Evolutionary conservation across 1,284 basidiomycete species (phyloP), one percentile per base, ranked within the genome.

Genomic region (Paramarasmius palmivorus): DNA sequence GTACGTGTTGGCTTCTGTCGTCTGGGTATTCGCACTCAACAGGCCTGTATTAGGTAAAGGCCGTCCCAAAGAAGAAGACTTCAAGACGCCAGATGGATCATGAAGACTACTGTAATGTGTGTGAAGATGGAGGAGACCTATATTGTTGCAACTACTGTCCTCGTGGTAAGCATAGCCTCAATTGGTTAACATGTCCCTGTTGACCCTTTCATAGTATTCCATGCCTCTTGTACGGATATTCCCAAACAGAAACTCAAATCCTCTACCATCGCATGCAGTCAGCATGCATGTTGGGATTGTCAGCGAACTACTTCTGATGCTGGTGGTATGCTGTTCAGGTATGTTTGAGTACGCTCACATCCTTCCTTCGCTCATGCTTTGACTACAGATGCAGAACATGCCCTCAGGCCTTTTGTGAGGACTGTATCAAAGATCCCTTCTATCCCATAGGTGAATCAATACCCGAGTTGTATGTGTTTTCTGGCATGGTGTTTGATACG

Each of bases 111-210:
- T 86, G 83, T 61, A 73, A 79, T 38, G 67, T 73, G 52, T 86
- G 83, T 63, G 71, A 78, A 39, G 84, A 86, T 51, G 82, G 83
- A 1, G 83, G 83, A 0, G 73, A 81, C 47, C 59, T 86, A 4
- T 65, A 76, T 36, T 53, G 76, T 7, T 86, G 84, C 58, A 48
- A 51, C 19, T 52, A 57, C 25, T 84, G 83, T 63, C 82, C 82
- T 39, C 71, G 83, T 69, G 81, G 82, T 82, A 54, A 23, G 67
- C 53, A 29, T 39, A 17, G 32, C 29, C n/a, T 15, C 23, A 22
- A 17, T 14, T 51, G 52, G 7, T 23, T 15, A 19, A 19, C 48
- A 29, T 32, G 42, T 20, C 25, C 42, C 2, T 23, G 34, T 15
- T 15, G 45, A 40, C 54, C 20, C 52, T 42, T 49, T 23, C 25